These are phyloP conservation scores for Aureobasidium leucospermi DNA, from an alignment of 2,329 filamentous ascomycete genomes.

Conservation along the genomic window DNA sequence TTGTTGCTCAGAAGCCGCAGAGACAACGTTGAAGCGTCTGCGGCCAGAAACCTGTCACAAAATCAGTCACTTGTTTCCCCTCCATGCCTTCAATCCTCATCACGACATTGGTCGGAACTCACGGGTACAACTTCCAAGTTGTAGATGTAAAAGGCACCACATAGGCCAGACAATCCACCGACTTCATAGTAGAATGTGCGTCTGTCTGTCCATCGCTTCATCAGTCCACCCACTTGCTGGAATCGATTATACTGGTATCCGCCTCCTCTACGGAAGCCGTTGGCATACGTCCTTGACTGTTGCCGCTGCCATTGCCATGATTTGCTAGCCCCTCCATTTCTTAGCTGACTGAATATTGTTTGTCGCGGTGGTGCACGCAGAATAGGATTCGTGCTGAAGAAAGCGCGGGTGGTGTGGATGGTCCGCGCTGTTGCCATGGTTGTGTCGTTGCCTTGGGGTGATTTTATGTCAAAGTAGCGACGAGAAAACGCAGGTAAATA, in stretches of 20 bases:
- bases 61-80: background rate
- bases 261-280: background rate
- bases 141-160: slow-evolving; percentile 54
- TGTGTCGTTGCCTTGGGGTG: background rate
- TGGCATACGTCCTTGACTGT: background rate
- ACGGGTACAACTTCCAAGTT: slow-evolving; percentile 65
- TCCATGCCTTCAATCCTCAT: background rate
- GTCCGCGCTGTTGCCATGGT: background rate
- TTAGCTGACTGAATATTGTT: background rate
- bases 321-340: background rate
- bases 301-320: background rate
- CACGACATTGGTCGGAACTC: slow-evolving; percentile 13
- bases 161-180: slow-evolving; percentile 33
- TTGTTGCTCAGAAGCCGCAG: slow-evolving; percentile 47
- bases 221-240: slow-evolving; percentile 19
- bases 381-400: background rate
- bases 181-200: slow-evolving; percentile 43
- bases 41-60: slow-evolving; percentile 53
- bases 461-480: too few species aligned
- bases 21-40: slow-evolving; percentile 64
- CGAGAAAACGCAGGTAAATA: too few species aligned
- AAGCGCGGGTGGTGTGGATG: background rate
- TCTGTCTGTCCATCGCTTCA: slow-evolving; percentile 32
- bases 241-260: slow-evolving; percentile 28
- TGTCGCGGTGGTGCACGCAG: background rate